Evolutionary conservation across 2,329 filamentous ascomycete genomes (phyloP).

Genomic region (Pseudogymnoascus sp.): DNA sequence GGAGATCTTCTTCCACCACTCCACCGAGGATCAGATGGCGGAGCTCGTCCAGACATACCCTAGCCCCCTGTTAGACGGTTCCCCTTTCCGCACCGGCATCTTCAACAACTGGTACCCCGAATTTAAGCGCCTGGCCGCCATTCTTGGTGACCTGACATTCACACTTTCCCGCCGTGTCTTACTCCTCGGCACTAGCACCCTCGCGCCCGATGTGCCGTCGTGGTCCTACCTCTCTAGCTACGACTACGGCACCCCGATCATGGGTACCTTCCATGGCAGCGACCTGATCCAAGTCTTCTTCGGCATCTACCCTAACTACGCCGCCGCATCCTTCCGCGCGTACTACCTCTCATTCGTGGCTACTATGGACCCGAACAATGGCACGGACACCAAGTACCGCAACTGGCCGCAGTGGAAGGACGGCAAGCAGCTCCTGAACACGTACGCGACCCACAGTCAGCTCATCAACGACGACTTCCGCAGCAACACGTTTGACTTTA

Average conservation of each 20-base stretch:
- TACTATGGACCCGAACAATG: slow-evolving; percentile 61
- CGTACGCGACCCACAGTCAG: slow-evolving; percentile 32
- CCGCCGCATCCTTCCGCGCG: slow-evolving; percentile 50
- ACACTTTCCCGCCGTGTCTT: slow-evolving; percentile 62
- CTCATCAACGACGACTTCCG: slow-evolving; percentile 44
- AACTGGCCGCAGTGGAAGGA: slow-evolving; percentile 49
- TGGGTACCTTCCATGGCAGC: slow-evolving; percentile 69
- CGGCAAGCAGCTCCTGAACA: slow-evolving; percentile 43
- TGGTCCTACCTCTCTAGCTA: slow-evolving; percentile 75
- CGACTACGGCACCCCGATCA: slow-evolving; percentile 59
- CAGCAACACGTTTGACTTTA: slow-evolving; percentile 34
- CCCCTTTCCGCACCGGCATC: slow-evolving; percentile 61
- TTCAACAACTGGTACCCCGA: slow-evolving; percentile 69
- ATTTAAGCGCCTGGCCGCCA: slow-evolving; percentile 68
- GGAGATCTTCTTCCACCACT: slow-evolving; percentile 50
- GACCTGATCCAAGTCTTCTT: slow-evolving; percentile 65
- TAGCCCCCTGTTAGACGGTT: slow-evolving; percentile 46
- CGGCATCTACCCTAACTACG: slow-evolving; percentile 55
- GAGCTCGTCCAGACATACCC: slow-evolving; percentile 57
- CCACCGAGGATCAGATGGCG: slow-evolving; percentile 43
- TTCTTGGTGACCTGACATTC: slow-evolving; percentile 69
- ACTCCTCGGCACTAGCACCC: slow-evolving; percentile 40
- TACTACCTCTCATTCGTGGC: slow-evolving; percentile 71
- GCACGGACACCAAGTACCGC: slow-evolving; percentile 30
- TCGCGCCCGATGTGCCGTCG: slow-evolving; percentile 50